A percentile compares a stretch with the other conserved stretches of the same genome.
Evolutionary conservation across 441 rosid species (phyloP).

Genomic region (Erodium chrysanthum): DNA sequence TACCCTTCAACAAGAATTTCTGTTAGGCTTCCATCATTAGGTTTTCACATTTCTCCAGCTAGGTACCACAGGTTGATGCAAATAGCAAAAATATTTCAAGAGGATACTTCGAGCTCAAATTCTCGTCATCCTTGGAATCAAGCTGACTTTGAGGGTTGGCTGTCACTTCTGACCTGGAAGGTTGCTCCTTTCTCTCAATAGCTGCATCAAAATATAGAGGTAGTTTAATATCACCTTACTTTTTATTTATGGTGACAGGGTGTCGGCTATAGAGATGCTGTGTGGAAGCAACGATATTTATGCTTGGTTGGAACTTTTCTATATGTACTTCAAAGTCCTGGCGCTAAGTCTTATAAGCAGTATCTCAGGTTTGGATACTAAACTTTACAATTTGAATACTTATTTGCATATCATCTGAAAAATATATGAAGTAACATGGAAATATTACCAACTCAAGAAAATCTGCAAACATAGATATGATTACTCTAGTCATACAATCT

Average conservation of each 20-base stretch:
- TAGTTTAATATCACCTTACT: constrained; percentile 16
- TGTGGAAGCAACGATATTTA: constrained; percentile 76
- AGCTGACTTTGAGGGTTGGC: constrained; percentile 97
- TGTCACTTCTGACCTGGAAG: constrained; percentile 72
- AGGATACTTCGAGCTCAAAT: constrained; percentile 40
- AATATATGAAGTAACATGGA: not conserved
- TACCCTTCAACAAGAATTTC: constrained; percentile 88
- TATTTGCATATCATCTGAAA: not conserved
- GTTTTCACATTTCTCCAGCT: constrained; percentile 96
- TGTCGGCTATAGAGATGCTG: constrained; percentile 80
- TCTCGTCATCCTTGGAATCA: constrained; percentile 63
- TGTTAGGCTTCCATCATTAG: constrained; percentile 74
- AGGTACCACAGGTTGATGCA: constrained; percentile 97
- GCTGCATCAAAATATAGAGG: constrained; percentile 5
- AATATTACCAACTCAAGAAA: too few relatives aligned
- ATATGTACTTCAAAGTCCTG: constrained; percentile 65
- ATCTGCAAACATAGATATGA: too few relatives aligned
- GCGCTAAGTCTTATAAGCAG: constrained; percentile 74
- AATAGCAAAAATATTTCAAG: constrained; percentile 64
- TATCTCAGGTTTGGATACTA: constrained; percentile 57
- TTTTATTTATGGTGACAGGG: constrained; percentile 45
- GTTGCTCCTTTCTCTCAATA: constrained; percentile 26
- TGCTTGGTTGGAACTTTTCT: constrained; percentile 91
- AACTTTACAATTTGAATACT: constrained; percentile 12
- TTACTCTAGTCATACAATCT: not conserved